Evolutionary conservation across 768 basidiomycete species (phyloP).

Genomic region (Cyathus striatus): DNA sequence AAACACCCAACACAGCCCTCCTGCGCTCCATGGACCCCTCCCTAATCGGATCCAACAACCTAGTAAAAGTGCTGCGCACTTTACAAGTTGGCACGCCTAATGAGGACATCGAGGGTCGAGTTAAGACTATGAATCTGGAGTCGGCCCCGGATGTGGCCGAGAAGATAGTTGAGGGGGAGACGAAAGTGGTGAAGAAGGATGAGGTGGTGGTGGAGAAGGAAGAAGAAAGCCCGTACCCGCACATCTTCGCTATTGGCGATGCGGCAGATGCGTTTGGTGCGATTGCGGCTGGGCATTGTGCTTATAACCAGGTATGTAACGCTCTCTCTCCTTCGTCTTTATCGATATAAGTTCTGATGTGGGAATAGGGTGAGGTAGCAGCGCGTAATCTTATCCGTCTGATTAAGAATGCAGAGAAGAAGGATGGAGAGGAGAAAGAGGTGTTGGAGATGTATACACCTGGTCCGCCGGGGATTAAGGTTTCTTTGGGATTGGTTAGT

Average conservation of each 20-base stretch:
- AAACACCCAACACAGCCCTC: constrained; percentile 49
- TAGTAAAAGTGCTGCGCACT: constrained; percentile 42
- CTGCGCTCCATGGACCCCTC: constrained; percentile 34
- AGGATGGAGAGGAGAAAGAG: not conserved
- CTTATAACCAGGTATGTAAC: constrained; percentile 37
- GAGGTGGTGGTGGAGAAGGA: too few relatives aligned
- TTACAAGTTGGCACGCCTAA: constrained; percentile 39
- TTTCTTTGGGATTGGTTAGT: constrained; percentile 55
- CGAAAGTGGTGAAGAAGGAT: too few relatives aligned
- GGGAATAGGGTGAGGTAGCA: constrained; percentile 46
- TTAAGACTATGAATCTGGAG: too few relatives aligned
- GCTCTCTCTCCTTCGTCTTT: not conserved
- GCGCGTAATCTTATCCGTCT: constrained; percentile 50
- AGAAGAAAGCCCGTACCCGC: constrained; percentile 34
- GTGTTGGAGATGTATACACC: constrained; percentile 45
- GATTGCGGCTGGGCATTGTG: constrained; percentile 54
- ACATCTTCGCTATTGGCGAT: constrained; percentile 62
- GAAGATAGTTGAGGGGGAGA: too few relatives aligned
- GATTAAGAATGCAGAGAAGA: constrained; percentile 27
- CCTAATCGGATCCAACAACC: constrained; percentile 33
- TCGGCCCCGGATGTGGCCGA: too few relatives aligned
- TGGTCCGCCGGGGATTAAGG: constrained; percentile 49
- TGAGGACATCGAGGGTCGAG: not conserved
- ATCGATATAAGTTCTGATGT: not conserved
- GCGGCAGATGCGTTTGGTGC: constrained; percentile 63